phyloP scores from a whole-genome alignment of 2,329 filamentous ascomycete genomes.

The Fusarium setosum region DNA sequence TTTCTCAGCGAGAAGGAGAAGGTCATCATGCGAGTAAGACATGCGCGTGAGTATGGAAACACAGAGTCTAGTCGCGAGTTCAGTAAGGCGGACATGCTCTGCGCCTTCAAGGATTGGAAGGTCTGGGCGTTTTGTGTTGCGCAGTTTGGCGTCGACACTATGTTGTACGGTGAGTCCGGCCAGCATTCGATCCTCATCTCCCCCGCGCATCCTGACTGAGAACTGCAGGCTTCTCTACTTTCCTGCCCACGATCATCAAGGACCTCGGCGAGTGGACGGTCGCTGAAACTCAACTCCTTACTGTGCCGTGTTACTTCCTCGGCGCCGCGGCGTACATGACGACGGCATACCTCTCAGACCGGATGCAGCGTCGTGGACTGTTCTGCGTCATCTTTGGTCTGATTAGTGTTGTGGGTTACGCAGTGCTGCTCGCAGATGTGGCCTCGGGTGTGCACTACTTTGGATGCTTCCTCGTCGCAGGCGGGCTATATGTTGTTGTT shows the following conservation, averaged over 20 bases:
- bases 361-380: slow-evolving; percentile 71
- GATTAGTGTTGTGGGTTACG: slow-evolving; percentile 76
- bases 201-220: background rate
- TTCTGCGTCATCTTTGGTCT: slow-evolving; percentile 72
- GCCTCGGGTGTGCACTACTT: slow-evolving; percentile 76
- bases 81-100: slow-evolving; percentile 70
- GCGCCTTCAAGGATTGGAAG: slow-evolving; percentile 80
- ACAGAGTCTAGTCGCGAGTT: slow-evolving; percentile 60
- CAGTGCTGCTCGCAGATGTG: slow-evolving; percentile 70
- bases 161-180: slow-evolving; percentile 69
- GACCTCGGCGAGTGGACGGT: slow-evolving; percentile 72
- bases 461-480: slow-evolving; percentile 79
- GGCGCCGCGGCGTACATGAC: slow-evolving; percentile 77
- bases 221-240: slow-evolving; percentile 74
- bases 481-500: slow-evolving; percentile 74
- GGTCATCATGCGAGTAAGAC: slow-evolving; percentile 68
- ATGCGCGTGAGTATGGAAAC: slow-evolving; percentile 57
- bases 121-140: slow-evolving; percentile 76
- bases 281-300: slow-evolving; percentile 78
- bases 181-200: background rate
- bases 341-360: slow-evolving; percentile 75
- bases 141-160: slow-evolving; percentile 80
- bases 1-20: slow-evolving; percentile 69
- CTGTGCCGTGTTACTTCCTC: slow-evolving; percentile 81
- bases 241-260: slow-evolving; percentile 82